phyloP scores from a whole-genome alignment of 495 filamentous ascomycete genomes.

The Penicillium subrubescens region DNA sequence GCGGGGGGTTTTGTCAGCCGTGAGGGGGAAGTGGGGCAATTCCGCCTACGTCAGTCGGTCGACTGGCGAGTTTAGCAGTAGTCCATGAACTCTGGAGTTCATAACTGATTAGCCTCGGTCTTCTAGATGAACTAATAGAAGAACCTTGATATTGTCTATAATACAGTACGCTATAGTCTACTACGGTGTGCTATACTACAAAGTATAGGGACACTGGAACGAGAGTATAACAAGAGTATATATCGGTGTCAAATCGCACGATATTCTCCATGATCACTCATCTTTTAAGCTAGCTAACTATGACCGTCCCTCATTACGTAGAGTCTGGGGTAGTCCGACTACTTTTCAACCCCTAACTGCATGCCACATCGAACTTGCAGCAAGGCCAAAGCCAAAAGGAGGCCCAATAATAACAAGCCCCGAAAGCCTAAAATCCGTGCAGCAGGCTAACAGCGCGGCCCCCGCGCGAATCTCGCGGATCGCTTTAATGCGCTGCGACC shows the following conservation, averaged over 20 bases:
- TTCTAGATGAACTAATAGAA: neutral
- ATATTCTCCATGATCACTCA: neutral
- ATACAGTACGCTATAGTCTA: neutral
- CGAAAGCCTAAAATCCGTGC: neutral
- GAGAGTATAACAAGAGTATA: too few species aligned
- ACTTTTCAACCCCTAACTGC: neutral
- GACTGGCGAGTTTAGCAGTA: neutral
- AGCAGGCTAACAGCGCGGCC: neutral
- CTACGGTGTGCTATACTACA: neutral
- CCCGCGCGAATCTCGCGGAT: constrained; percentile 2
- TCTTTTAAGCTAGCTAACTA: too few species aligned
- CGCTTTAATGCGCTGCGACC: constrained; percentile 1
- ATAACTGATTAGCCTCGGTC: neutral
- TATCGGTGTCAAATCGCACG: neutral
- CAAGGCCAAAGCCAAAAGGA: neutral
- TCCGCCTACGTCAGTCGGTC: neutral
- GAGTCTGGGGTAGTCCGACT: neutral
- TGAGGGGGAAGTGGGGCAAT: constrained; percentile 11
- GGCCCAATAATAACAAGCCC: neutral
- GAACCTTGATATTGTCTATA: neutral
- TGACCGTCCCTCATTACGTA: neutral
- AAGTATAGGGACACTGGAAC: too few species aligned
- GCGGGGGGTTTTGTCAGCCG: constrained; percentile 9
- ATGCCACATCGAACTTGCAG: neutral
- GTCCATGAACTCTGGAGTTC: neutral